These are phyloP conservation scores for Geotrichum reessii DNA, from an alignment of 1,139 yeast species.

Conservation along the genomic window DNA sequence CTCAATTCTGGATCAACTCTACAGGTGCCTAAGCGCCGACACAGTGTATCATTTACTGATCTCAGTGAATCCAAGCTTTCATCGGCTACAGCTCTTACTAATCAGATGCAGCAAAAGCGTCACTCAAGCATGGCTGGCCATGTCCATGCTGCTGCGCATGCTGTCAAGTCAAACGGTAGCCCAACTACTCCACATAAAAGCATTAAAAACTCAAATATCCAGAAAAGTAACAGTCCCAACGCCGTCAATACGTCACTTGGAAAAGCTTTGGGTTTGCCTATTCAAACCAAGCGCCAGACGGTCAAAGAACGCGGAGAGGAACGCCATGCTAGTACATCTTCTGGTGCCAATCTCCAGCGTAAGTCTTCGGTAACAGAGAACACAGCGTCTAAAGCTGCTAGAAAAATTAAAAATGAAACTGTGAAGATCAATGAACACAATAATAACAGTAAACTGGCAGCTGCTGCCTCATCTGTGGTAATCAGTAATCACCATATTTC, in stretches of 20 bases:
- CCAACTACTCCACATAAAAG: not conserved
- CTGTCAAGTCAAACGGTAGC: not conserved
- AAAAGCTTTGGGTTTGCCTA: not conserved
- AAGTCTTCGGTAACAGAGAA: not conserved
- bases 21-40: slow-evolving; percentile 9
- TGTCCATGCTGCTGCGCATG: not conserved
- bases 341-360: not conserved
- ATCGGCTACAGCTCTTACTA: not conserved
- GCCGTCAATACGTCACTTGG: not conserved
- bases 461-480: not conserved
- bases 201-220: not conserved
- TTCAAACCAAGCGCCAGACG: not conserved
- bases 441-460: not conserved
- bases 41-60: slow-evolving; percentile 14
- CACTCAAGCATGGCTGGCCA: not conserved
- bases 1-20: slow-evolving; percentile 14
- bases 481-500: not conserved
- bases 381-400: not conserved
- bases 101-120: not conserved
- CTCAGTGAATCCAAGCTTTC: not conserved
- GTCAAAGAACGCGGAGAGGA: not conserved
- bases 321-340: not conserved
- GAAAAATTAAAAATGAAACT: not conserved
- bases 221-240: not conserved
- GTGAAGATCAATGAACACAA: not conserved